Evolutionary conservation across 371 early-diverging fungal genomes (phyloP), one percentile per base, ranked within the genome.

Genomic region (Mortierella sp.): DNA sequence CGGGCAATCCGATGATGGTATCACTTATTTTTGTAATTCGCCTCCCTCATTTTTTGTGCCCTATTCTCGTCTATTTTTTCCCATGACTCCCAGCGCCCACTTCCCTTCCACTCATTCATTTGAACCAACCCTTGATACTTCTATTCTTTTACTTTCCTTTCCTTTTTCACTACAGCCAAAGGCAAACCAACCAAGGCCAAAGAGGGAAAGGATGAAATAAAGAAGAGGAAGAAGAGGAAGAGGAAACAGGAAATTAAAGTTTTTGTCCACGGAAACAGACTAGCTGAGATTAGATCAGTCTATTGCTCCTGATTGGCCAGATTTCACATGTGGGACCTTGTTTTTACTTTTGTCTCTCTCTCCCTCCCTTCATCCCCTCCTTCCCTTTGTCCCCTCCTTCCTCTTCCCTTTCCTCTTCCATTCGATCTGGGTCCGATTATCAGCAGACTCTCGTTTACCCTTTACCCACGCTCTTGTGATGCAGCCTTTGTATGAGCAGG

Each of bases 201-300:
- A 46, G 14, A 12, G 48, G 14, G 12, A 46, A 11, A 46, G 48
- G 48, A 46, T 1, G 21, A 6, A 18, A 18, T 0, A 7, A 16
- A 18, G 16, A 49, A 3, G 16, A 49, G 5, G 49, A 49, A 21
- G 16, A 14, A 12, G 46, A 46, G 46, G 46, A 46, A 1, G 11
- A 46, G 46, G 46, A 14, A 11, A 48, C 14, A 48, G 14, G 14
- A 48, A 51, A 38, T 41, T 68, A 68, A 24, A 35, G 68, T 68
- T 68, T 68, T 68, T 68, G 68, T 68, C 68, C 68, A 21, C 35
- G 68, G 68, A 68, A 68, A 32, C 63, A 24, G 21, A 8, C 21
- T 10, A 10, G 38, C 68, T 38, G 68, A 41, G 68, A 68, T 68
- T 68, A 68, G 68, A 68, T 68, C 68, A 41, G 38, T 68, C 21